Percentiles rank a stretch among this genome's conserved stretches.
Evolutionary conservation across 352 stramenopile genomes (phyloP).

Genomic region (Hyphochytrium catenoides): DNA sequence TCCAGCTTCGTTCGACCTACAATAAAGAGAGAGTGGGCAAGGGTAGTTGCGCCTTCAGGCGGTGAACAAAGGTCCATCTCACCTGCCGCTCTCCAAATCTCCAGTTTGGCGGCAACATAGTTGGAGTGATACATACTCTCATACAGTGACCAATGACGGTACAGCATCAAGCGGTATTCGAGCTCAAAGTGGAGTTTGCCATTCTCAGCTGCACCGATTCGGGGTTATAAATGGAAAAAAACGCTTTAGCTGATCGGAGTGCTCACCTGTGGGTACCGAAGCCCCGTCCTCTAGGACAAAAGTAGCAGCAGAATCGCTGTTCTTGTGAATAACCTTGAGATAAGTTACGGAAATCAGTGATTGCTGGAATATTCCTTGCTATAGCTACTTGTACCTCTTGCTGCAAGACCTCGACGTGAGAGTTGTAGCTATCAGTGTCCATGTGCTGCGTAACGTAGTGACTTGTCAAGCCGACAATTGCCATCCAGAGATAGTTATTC

Average conservation of each 20-base stretch:
- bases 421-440: conserved; percentile 71
- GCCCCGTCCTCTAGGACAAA: neutral
- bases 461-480: conserved; percentile 88
- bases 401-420: conserved; percentile 62
- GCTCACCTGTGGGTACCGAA: neutral
- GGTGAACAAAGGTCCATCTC: conserved; percentile 10
- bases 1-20: conserved; percentile 46
- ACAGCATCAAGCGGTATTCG: conserved; percentile 89
- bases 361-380: conserved; percentile 1
- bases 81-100: conserved; percentile 23
- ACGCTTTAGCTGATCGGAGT: neutral
- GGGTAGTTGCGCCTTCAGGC: neutral
- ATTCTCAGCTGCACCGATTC: conserved; percentile 12
- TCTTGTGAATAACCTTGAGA: neutral
- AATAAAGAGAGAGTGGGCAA: conserved; percentile 9
- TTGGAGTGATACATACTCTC: conserved; percentile 87
- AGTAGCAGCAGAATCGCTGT: neutral
- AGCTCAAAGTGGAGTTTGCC: conserved; percentile 64
- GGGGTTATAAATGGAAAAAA: conserved; percentile 1
- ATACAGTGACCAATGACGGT: conserved; percentile 82
- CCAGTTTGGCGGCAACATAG: conserved; percentile 72
- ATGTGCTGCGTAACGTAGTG: conserved; percentile 79
- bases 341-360: conserved; percentile 5
- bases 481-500: conserved; percentile 82
- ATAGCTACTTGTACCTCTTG: conserved; percentile 65